Evolutionary conservation across 1,284 basidiomycete species (phyloP), one percentile per base, ranked within the genome.

Genomic region (Ceratobasidium sp.): DNA sequence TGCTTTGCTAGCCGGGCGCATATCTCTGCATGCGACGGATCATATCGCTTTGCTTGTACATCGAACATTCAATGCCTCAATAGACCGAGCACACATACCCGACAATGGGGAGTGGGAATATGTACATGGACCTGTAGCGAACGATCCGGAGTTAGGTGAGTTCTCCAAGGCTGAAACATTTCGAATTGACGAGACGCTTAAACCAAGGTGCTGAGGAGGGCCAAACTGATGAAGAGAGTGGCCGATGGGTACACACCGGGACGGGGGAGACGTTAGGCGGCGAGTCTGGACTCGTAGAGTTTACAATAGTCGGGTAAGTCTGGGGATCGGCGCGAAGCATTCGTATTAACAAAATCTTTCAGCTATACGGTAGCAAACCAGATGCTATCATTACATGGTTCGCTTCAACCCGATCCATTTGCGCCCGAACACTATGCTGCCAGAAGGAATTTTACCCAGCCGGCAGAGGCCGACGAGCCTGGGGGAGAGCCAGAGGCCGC

Each of bases 61-160:
- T 78, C 90, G 91, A 71, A 96, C 94, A 7, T 99, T 99, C 85
- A 99, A 99, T 80, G 94, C 95, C 16, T 96, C 95, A 8, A 98
- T 99, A 80, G 94, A 95, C 0, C 88, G 93, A 70, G 87, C 93
- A 78, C 96, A 99, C 80, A 94, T 99, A 78, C 93, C 89, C 2
- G 83, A 81, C 25, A 89, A 92, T 33, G 66, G 66, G 59, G 81
- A 87, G 66, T 98, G 92, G 88, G 87, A 90, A 75, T 98, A 96
- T 77, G 92, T 97, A 78, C 89, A 95, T 75, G 91, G 88, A 3
- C 84, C 90, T 0, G 86, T 87, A 18, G 89, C 90, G 77, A 90
- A 90, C 76, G 90, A 92, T 74, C 88, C 90, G 3, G 88, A 91
- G 77, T 88, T 85, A 78, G 87, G 85, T 30, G 78, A 82, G 16